These are phyloP conservation scores for Clathrospora elynae DNA, from an alignment of 2,329 filamentous ascomycete genomes.

Conservation along the genomic window DNA sequence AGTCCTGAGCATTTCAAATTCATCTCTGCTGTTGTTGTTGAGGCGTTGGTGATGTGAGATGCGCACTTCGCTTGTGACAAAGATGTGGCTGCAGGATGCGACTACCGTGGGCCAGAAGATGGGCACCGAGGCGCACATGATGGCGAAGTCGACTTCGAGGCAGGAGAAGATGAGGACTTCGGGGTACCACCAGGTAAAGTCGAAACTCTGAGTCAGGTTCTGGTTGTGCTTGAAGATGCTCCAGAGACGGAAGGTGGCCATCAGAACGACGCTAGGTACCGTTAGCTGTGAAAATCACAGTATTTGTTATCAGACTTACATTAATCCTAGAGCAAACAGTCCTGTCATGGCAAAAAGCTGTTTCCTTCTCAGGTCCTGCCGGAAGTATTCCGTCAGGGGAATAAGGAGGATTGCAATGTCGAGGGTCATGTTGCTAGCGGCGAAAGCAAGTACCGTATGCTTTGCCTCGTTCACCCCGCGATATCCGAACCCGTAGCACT, in stretches of 20 bases:
- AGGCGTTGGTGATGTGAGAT: constrained; percentile 34
- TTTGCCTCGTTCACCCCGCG: constrained; percentile 20
- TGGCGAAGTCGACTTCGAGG: constrained; percentile 45
- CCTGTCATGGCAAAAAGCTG: constrained; percentile 36
- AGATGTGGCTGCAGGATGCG: constrained; percentile 37
- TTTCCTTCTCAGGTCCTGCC: constrained; percentile 26
- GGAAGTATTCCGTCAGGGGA: constrained; percentile 36
- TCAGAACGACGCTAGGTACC: constrained; percentile 32
- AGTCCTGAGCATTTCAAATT: constrained; percentile 28
- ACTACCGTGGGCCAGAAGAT: constrained; percentile 46
- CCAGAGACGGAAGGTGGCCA: constrained; percentile 40
- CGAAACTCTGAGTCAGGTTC: constrained; percentile 19
- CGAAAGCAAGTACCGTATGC: constrained; percentile 26
- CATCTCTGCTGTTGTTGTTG: constrained; percentile 5
- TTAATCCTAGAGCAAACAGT: constrained; percentile 32
- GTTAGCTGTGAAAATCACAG: constrained; percentile 5
- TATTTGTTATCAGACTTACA: constrained; percentile 19
- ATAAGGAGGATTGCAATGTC: constrained; percentile 37
- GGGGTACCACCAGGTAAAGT: constrained; percentile 43
- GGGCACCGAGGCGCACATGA: constrained; percentile 45
- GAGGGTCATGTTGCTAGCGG: constrained; percentile 39
- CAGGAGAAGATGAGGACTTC: constrained; percentile 38
- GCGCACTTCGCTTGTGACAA: constrained; percentile 43
- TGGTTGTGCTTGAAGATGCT: constrained; percentile 27
- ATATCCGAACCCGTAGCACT: constrained; percentile 36